A percentile compares a stretch with the other conserved stretches of the same genome.
These are phyloP conservation scores for Stereocaulon alpinum DNA, from an alignment of 495 filamentous ascomycete species.

Conservation along the genomic window DNA sequence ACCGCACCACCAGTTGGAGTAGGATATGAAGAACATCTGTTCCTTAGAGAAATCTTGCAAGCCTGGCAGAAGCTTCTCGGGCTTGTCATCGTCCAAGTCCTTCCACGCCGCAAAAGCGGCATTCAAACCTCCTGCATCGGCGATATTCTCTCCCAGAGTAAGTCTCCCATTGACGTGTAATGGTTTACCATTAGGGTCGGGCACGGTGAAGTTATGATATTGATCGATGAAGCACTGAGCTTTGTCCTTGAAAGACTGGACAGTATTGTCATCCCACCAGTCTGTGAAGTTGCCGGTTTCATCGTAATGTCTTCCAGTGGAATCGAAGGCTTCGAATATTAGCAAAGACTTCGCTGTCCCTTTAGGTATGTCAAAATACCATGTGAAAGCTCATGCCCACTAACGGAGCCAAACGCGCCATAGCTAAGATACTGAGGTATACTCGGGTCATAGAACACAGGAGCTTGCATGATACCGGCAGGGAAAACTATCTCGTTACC, in stretches of 20 bases:
- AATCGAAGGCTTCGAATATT: constrained; percentile 52
- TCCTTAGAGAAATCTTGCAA: constrained; percentile 55
- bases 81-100: constrained; percentile 39
- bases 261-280: constrained; percentile 62
- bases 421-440: constrained; percentile 58
- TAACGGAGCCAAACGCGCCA: constrained; percentile 60
- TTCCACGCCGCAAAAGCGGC: constrained; percentile 61
- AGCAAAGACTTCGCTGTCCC: neutral
- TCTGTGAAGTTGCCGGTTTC: constrained; percentile 54
- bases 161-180: constrained; percentile 57
- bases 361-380: constrained; percentile 25
- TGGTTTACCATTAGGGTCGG: constrained; percentile 38
- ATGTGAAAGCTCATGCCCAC: constrained; percentile 65
- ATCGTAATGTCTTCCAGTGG: constrained; percentile 55
- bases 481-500: constrained; percentile 63
- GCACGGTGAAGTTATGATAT: constrained; percentile 53
- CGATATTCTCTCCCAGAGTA: constrained; percentile 67
- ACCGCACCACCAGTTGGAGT: constrained; percentile 58
- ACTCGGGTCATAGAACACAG: constrained; percentile 50
- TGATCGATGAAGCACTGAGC: constrained; percentile 63
- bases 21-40: constrained; percentile 64
- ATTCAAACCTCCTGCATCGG: constrained; percentile 60
- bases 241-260: constrained; percentile 50
- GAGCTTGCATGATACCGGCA: constrained; percentile 63
- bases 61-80: constrained; percentile 52